phyloP scores from a whole-genome alignment of 202 grass and related monocot species.

The Digitaria exilis region DNA sequence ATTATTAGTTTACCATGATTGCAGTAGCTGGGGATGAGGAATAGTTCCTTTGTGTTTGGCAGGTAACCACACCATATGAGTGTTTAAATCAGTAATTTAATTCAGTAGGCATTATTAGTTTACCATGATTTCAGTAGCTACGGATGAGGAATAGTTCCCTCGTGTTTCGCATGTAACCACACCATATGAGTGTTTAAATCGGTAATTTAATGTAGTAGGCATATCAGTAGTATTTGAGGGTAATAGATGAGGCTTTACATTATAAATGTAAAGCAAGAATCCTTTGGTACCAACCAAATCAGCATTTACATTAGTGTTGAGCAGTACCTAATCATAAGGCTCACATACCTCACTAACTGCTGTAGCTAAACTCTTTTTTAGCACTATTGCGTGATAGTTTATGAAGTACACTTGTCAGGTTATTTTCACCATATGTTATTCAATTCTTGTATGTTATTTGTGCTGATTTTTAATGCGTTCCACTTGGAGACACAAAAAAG shows the following conservation, averaged over 20 bases:
- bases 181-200: not conserved
- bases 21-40: not conserved
- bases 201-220: not conserved
- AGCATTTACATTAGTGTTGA: conserved; percentile 28
- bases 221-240: not conserved
- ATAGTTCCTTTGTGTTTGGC: not conserved
- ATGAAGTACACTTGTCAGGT: not conserved
- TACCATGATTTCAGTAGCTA: not conserved
- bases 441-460: not conserved
- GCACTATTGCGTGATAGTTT: not conserved
- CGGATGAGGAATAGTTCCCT: not conserved
- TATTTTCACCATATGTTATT: conserved; percentile 4
- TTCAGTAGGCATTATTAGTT: not conserved
- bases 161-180: not conserved
- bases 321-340: not conserved
- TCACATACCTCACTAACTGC: not conserved
- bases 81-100: not conserved
- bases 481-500: not conserved
- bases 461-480: not conserved
- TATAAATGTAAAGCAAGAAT: conserved; percentile 24
- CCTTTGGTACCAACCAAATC: not conserved
- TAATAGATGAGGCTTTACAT: not conserved
- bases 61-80: not conserved
- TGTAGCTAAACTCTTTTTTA: conserved; percentile 1
- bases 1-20: not conserved